Base-by-base conservation (phyloP, 228 moss, liverwort and hornwort genomes). In the Sphagnum fallax region DNA sequence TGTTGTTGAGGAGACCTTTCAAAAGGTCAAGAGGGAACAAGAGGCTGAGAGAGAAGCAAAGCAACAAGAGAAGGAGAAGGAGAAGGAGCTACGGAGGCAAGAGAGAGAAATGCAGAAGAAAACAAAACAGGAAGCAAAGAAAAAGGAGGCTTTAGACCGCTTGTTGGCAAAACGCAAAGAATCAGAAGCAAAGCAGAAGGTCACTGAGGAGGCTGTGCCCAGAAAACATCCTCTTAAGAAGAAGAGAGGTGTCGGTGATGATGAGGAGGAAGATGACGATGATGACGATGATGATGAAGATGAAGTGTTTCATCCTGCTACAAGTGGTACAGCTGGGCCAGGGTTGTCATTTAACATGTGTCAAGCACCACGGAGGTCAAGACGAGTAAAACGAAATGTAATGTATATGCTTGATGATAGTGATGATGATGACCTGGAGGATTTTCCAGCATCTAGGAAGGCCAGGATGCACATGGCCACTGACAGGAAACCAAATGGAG, bases 1-100 rank as follows among this genome's bases (percentile, higher is more conserved):
- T 65, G 73, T 91, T 16, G 91, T 87, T 10, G 83, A 88, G 59
- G 89, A 96, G 73, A 83, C 81, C 13, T 89, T 62, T 63, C 78
- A 82, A 0, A 90, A 79, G 80, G 82, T 78, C 49, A 90, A 84
- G 77, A 81, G 80, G 69, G 90, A 91, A 1, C 79, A 90, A 78
- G 84, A 87, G 71, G 85, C 84, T 32, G 90, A 92, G 79, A 92
- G 85, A 73, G 92, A 90, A 67, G 52, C 73, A 16, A 92, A 91
- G 78, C 79, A 85, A 67, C 87, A 77, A 66, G 84, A 82, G 72
- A 90, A 78, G 71, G 95, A 81, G 75, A 67, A 74, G 6, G 77
- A 79, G 68, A 82, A 81, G 65, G 51, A 69, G n/a, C 50, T 60
- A 53, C 74, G 78, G 13, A 85, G 75, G 65, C 84, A 80, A 65